Evolutionary conservation across 306 rosid genomes (phyloP).

Genomic region (Canavalia gladiata): DNA sequence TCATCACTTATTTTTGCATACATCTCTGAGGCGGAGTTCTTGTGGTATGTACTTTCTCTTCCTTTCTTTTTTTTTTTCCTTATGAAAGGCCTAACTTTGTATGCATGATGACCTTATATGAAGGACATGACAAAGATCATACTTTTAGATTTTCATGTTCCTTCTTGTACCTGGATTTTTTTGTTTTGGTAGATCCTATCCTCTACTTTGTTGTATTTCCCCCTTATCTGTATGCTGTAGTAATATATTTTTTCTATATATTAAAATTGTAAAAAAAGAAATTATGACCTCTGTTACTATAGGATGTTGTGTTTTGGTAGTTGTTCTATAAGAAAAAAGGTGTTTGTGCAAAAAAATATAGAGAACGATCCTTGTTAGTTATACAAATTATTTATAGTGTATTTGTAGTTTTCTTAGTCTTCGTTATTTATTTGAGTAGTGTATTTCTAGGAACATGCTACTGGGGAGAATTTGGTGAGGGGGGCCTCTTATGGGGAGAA

Average conservation of each 20-base stretch:
- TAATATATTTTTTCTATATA: background rate
- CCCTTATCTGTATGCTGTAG: background rate
- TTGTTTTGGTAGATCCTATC: background rate
- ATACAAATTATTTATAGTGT: background rate
- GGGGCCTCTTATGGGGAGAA: slow-evolving; percentile 97
- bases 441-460: slow-evolving; percentile 71
- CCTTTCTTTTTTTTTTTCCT: background rate
- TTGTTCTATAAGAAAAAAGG: background rate
- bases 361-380: background rate
- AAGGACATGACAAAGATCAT: background rate
- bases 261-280: background rate
- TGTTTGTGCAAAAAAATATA: background rate
- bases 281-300: background rate
- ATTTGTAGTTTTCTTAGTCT: slow-evolving; percentile 24
- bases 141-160: slow-evolving; percentile 2
- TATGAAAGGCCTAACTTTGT: background rate
- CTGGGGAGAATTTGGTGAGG: slow-evolving; percentile 97
- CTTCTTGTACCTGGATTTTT: background rate
- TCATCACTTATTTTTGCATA: slow-evolving; percentile 86
- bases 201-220: background rate
- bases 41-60: slow-evolving; percentile 65
- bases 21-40: slow-evolving; percentile 76
- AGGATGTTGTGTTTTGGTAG: background rate
- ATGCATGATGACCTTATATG: background rate
- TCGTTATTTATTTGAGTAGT: slow-evolving; percentile 20